Evolutionary conservation across 2,329 filamentous ascomycete species (phyloP).

Genomic region (Colletotrichum viniferum): DNA sequence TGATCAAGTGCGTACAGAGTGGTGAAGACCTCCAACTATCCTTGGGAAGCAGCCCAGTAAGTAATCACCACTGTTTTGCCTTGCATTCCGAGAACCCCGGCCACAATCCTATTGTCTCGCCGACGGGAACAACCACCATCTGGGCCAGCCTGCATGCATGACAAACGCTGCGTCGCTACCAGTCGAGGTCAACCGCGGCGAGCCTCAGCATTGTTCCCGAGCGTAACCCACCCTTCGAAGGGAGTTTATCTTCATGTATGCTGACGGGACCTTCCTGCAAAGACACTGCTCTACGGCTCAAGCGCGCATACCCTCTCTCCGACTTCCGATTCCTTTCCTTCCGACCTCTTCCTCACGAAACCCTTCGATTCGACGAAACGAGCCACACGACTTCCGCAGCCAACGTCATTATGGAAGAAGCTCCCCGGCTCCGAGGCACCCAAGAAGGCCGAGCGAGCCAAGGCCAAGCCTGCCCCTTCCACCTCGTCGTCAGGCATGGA

Average conservation of each 20-base stretch:
- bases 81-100: background rate
- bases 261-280: slow-evolving; percentile 7
- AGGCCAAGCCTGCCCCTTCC: slow-evolving; percentile 32
- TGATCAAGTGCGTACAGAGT: slow-evolving; percentile 64
- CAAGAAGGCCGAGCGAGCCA: slow-evolving; percentile 32
- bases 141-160: background rate
- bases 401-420: slow-evolving; percentile 55
- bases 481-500: slow-evolving; percentile 47
- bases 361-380: slow-evolving; percentile 50
- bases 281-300: slow-evolving; percentile 61
- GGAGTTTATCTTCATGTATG: background rate
- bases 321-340: slow-evolving; percentile 49
- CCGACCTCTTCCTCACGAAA: slow-evolving; percentile 62
- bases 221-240: background rate
- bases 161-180: background rate
- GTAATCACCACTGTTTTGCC: slow-evolving; percentile 30
- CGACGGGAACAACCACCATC: background rate
- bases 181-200: background rate
- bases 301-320: slow-evolving; percentile 52
- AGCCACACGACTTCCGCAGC: slow-evolving; percentile 54
- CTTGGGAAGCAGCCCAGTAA: slow-evolving; percentile 64
- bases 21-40: slow-evolving; percentile 62
- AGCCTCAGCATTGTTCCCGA: background rate
- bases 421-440: slow-evolving; percentile 25
- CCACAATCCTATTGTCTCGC: slow-evolving; percentile 7